Evolutionary conservation across 176 grass and related monocot species (phyloP), one percentile per base, ranked within the genome.

Genomic region (Oryza punctata): DNA sequence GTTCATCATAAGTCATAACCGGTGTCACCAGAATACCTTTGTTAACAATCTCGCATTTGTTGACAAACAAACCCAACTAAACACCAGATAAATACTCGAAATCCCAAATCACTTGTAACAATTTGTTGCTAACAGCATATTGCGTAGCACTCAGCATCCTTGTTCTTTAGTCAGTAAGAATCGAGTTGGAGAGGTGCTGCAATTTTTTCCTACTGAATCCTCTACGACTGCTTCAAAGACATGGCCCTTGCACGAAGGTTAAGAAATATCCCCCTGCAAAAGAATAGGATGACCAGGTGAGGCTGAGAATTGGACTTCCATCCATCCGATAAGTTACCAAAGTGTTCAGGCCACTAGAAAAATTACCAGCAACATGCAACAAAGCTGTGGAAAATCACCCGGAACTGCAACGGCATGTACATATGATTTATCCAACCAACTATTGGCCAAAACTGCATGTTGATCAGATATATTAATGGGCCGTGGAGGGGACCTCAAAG

Each of bases 351-450:
- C 2, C 5, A 57, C 45, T 19, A 79, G 2, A 25, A 46, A 67
- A 67, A 81, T 85, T 97, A 98, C 95, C 95, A 98, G 57, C 90
- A 98, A 28, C 86, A 94, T 44, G 95, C 95, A 32, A 98, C 82
- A 32, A 88, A 71, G 81, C 95, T 93, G 69, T 95, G 92, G 84
- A 98, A 94, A 75, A 98, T 85, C 45, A 98, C 95, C 16, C 95
- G 92, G 27, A 95, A 85, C 61, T 98, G 92, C n/a, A 95, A 81
- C 10, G 95, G 91, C 75, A 98, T 94, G 70, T 95, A 95, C 69
- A 78, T 82, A 85, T 98, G 82, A 81, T 98, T 98, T 88, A 98
- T 89, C 95, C 95, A 98, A 40, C 92, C 79, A 23, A 98, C 72
- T 78, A 91, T 88, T 21, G 95, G 92, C 95, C 95, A 95, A 81